Conservation (phyloP, 352 stramenopile genomes). For the Saprolegnia parasitica region DNA sequence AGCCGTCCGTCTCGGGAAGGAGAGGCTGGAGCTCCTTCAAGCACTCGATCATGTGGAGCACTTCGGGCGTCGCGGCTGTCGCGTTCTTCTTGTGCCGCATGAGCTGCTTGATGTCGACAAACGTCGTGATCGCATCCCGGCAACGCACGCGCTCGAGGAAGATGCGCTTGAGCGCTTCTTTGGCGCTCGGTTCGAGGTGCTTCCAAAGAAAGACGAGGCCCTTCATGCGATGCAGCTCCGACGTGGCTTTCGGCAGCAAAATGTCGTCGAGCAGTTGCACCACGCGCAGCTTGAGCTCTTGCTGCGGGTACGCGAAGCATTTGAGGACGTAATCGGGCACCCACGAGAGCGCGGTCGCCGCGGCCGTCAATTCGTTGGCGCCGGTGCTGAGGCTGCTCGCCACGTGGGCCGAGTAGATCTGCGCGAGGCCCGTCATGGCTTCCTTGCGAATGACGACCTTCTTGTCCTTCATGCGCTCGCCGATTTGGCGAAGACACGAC, state of each 20-base stretch:
- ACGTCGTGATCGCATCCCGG: conserved; percentile 33
- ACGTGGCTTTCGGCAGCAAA: conserved; percentile 61
- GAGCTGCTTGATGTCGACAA: conserved; percentile 47
- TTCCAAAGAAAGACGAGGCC: conserved; percentile 71
- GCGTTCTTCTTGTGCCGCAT: conserved; percentile 34
- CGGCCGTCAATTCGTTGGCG: conserved; percentile 32
- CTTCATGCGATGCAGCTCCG: conserved; percentile 50
- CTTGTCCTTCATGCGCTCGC: conserved; percentile 87
- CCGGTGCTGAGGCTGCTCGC: conserved; percentile 42
- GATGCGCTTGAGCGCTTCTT: conserved; percentile 67
- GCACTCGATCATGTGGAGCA: conserved; percentile 29
- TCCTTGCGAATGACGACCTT: conserved; percentile 73
- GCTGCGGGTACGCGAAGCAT: conserved; percentile 77
- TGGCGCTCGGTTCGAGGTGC: conserved; percentile 50
- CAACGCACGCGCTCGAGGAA: conserved; percentile 62
- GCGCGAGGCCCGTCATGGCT: conserved; percentile 82
- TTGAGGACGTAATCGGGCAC: conserved; percentile 81
- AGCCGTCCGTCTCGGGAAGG: conserved; percentile 53
- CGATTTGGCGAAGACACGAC: conserved; percentile 61
- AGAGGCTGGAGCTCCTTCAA: conserved; percentile 41
- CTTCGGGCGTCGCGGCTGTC: conserved; percentile 29
- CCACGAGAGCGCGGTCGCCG: conserved; percentile 47
- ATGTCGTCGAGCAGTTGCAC: conserved; percentile 83
- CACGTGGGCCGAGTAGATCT: conserved; percentile 73
- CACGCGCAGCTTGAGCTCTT: conserved; percentile 78